Conservation (phyloP, 2,329 filamentous ascomycete species). For the Torrubiella hemipterigena region DNA sequence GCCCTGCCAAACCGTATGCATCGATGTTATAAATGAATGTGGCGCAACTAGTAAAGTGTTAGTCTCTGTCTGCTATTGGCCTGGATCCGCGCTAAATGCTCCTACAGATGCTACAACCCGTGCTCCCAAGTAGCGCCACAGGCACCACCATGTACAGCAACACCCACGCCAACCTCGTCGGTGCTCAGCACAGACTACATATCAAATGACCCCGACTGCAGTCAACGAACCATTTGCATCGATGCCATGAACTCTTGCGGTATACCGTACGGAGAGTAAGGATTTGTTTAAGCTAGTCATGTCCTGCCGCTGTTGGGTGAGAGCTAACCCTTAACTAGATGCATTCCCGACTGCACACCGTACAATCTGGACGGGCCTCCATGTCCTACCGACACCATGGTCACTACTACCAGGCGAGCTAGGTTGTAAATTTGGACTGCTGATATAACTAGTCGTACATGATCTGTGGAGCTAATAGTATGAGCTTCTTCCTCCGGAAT, state of each 20-base stretch:
- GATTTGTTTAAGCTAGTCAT: neutral
- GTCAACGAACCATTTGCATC: conserved; percentile 12
- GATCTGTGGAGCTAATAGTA: no score
- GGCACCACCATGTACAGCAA: conserved; percentile 13
- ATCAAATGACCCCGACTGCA: conserved; percentile 10
- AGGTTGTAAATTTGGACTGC: no score
- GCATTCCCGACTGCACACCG: conserved; percentile 13
- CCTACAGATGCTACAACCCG: conserved; percentile 16
- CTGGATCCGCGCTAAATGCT: conserved; percentile 2
- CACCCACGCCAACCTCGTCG: conserved; percentile 9
- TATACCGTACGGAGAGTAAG: conserved; percentile 13
- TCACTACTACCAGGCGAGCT: no score
- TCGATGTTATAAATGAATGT: conserved; percentile 16
- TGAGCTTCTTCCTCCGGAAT: conserved; percentile 19
- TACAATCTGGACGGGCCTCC: conserved; percentile 8
- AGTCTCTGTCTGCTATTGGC: conserved; percentile 1
- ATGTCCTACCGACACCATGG: conserved; percentile 7
- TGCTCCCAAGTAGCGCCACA: conserved; percentile 13
- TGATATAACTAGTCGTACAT: no score
- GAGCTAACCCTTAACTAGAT: conserved; percentile 10
- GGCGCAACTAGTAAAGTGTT: conserved; percentile 15
- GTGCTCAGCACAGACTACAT: neutral
- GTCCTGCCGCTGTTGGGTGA: no score
- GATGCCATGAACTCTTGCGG: conserved; percentile 14
- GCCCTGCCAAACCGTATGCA: no score